Evolutionary conservation across 2,329 filamentous ascomycete genomes (phyloP), one percentile per base, ranked within the genome.

Genomic region (Xylariaceae sp.): DNA sequence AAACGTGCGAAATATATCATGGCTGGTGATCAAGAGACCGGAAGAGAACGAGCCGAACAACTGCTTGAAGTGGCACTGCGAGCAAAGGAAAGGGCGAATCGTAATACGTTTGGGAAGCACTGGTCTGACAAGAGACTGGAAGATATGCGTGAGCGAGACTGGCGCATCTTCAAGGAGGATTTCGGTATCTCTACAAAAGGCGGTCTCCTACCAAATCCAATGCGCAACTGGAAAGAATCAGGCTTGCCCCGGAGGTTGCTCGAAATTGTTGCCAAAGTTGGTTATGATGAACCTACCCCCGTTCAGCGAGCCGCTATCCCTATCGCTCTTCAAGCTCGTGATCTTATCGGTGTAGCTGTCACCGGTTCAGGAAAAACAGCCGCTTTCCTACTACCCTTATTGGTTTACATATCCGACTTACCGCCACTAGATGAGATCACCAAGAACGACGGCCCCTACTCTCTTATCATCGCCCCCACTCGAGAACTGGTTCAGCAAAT

Each of bases 151-250:
- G 92, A 97, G 76, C 83, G 94, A 73, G 94, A 99, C 75, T 99
- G 94, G 94, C 90, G 94, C 72, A 97, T 99, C 68, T 97, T 99
- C 85, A 99, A 97, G 76, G 94, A 97, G 74, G 92, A 99, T 75
- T 97, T 96, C 77, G 95, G 94, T 68, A 99, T 99, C 72, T 82
- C 88, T 47, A 97, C 92, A 7, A 97, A 96, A 74, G 94, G 94
- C 59, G 93, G 93, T 49, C 82, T 83, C 30, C 91, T 97, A 58
- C 94, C 94, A 0, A 93, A 97, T 69, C 94, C 94, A 0, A 97
- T 99, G 92, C 91, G 94, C 53, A 91, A 82, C 67, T 99, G 94
- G 94, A 72, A 83, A 51, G 94, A 99, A 74, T 96, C 92, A 2
- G 82, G 81, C 4, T 80, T 99, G 45, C 92, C 94, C 2, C 81